Conservation (phyloP, 2,329 filamentous ascomycete species). For the Lecanicillium sp. region DNA sequence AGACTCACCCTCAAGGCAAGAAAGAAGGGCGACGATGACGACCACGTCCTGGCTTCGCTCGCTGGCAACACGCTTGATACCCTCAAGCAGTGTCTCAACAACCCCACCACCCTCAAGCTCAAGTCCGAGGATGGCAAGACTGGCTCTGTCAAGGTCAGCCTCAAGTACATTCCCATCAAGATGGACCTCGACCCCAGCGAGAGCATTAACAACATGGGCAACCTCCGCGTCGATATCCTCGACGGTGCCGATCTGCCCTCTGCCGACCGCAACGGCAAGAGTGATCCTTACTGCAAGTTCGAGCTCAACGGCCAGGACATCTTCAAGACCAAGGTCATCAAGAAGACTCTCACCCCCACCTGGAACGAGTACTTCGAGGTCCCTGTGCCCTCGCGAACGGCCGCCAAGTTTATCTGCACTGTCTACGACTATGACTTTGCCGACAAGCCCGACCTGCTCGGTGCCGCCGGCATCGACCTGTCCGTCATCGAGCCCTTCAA, state of each 20-base stretch:
- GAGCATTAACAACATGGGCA: constrained; percentile 98
- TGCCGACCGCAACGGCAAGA: constrained; percentile 93
- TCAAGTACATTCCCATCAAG: constrained; percentile 90
- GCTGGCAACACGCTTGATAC: constrained; percentile 81
- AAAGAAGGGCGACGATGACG: constrained; percentile 70
- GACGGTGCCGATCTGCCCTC: constrained; percentile 84
- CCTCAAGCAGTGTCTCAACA: constrained; percentile 85
- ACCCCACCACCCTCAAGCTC: constrained; percentile 74
- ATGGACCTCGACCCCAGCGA: constrained; percentile 93
- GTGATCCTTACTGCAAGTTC: constrained; percentile 95
- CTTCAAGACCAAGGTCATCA: constrained; percentile 91
- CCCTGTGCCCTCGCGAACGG: constrained; percentile 74
- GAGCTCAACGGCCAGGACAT: constrained; percentile 82
- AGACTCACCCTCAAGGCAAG: constrained; percentile 82
- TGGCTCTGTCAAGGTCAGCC: constrained; percentile 79
- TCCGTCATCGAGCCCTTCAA: constrained; percentile 79
- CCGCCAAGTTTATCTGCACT: constrained; percentile 72
- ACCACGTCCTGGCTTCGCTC: constrained; percentile 74
- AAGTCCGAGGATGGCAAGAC: constrained; percentile 70
- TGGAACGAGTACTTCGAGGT: constrained; percentile 98
- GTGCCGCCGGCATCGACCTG: constrained; percentile 68
- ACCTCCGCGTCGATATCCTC: constrained; percentile 84
- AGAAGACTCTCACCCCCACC: constrained; percentile 89
- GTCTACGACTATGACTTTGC: constrained; percentile 97
- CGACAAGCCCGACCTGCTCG: constrained; percentile 88